These are phyloP conservation scores for Coniochaeta sp. DNA, from an alignment of 2,329 filamentous ascomycete genomes.

Conservation along the genomic window DNA sequence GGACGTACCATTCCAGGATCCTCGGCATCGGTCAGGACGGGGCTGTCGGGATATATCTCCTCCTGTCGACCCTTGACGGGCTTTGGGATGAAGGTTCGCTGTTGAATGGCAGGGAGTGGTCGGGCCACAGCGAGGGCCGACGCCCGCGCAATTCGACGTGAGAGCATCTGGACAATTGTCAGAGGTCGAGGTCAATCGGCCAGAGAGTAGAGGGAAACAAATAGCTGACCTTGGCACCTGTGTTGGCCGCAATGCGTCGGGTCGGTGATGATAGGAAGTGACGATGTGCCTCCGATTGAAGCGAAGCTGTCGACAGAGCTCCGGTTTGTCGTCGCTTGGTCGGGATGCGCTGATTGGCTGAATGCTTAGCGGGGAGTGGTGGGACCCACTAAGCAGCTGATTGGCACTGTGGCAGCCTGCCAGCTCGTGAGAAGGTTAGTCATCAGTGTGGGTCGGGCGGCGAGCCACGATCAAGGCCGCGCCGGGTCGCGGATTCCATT, in stretches of 20 bases:
- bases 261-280: neutral
- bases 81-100: conserved; percentile 49
- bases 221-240: conserved; percentile 24
- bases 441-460: neutral
- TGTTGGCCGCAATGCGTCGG: conserved; percentile 18
- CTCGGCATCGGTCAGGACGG: conserved; percentile 46
- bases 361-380: neutral
- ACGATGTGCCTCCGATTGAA: neutral
- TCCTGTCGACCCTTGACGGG: conserved; percentile 38
- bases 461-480: neutral
- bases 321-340: neutral
- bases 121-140: conserved; percentile 37
- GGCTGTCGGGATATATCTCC: conserved; percentile 43
- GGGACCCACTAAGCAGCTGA: neutral
- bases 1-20: conserved; percentile 59
- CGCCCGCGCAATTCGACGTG: conserved; percentile 49
- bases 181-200: conserved; percentile 9
- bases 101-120: conserved; percentile 46
- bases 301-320: neutral
- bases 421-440: no score
- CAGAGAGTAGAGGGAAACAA: neutral
- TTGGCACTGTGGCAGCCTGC: no score
- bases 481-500: conserved; percentile 17
- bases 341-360: neutral
- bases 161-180: conserved; percentile 45